Conservation (phyloP, 805 yeast species). For the Myxozyma neglecta region DNA sequence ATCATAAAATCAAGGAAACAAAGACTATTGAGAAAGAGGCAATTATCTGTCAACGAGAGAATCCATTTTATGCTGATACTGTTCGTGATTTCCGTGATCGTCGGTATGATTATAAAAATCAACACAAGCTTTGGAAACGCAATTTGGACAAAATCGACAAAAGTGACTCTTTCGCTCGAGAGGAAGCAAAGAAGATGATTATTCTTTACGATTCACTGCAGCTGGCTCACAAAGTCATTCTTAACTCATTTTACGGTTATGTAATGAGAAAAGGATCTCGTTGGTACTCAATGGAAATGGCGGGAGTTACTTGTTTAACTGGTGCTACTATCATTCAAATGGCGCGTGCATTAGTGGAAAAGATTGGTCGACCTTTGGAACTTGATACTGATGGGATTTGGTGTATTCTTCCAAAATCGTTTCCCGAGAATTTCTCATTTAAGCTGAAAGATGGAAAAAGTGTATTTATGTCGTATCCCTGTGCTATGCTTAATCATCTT, state of each 20-base stretch:
- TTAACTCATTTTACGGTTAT: conserved; percentile 95
- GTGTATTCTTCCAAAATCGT: conserved; percentile 93
- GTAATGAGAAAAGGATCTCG: conserved; percentile 99
- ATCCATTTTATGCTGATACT: conserved; percentile 93
- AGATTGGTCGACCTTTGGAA: conserved; percentile 92
- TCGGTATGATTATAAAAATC: conserved; percentile 90
- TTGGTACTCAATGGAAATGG: conserved; percentile 99
- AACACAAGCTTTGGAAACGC: conserved; percentile 92
- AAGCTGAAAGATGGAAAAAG: conserved; percentile 74
- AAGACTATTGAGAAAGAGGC: conserved; percentile 88
- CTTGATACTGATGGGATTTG: conserved; percentile 99
- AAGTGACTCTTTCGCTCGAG: conserved; percentile 60
- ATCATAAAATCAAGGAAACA: conserved; percentile 75
- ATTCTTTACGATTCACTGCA: conserved; percentile 93
- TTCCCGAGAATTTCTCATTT: conserved; percentile 84
- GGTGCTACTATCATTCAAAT: conserved; percentile 98
- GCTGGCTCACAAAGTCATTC: conserved; percentile 93
- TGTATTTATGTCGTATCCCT: conserved; percentile 80
- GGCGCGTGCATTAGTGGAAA: conserved; percentile 88
- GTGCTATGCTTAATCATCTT: conserved; percentile 90
- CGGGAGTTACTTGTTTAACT: conserved; percentile 96
- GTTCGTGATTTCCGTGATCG: conserved; percentile 94
- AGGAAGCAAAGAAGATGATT: conserved; percentile 92
- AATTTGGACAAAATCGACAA: conserved; percentile 59
- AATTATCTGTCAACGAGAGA: conserved; percentile 94